Evolutionary conservation across 2,329 filamentous ascomycete species (phyloP).

Genomic region (Macrophomina pseudophaseolina): DNA sequence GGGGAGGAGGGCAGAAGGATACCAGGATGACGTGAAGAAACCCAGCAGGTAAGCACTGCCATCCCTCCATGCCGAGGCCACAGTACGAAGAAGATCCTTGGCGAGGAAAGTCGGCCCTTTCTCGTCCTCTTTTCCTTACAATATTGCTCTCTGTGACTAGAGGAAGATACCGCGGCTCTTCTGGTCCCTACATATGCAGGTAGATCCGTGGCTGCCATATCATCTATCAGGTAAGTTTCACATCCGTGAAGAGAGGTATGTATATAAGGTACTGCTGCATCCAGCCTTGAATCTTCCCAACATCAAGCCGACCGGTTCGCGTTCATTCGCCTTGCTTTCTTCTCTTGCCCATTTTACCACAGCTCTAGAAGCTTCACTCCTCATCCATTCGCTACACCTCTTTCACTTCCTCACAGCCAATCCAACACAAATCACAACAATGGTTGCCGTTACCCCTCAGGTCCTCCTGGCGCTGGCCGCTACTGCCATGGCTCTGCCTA

Average conservation of each 20-base stretch:
- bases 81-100: not conserved
- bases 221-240: not conserved
- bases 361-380: not conserved
- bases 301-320: not conserved
- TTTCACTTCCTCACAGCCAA: not conserved
- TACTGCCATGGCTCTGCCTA: not conserved
- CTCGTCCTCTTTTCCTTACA: not conserved
- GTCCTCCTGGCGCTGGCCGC: slow-evolving; percentile 11
- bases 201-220: not conserved
- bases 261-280: not conserved
- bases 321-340: not conserved
- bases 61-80: not conserved
- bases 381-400: not conserved
- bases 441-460: not conserved
- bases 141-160: not conserved
- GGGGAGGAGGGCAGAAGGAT: not conserved
- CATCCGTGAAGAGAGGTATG: not conserved
- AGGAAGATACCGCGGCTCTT: slow-evolving; percentile 6
- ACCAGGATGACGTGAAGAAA: not conserved
- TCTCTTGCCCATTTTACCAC: not conserved
- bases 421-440: not conserved
- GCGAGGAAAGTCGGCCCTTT: not conserved
- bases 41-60: not conserved
- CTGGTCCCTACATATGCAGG: not conserved
- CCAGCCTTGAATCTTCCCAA: not conserved